Conservation (phyloP, 2,329 filamentous ascomycete genomes). For the Coniochaeta pulveracea region DNA sequence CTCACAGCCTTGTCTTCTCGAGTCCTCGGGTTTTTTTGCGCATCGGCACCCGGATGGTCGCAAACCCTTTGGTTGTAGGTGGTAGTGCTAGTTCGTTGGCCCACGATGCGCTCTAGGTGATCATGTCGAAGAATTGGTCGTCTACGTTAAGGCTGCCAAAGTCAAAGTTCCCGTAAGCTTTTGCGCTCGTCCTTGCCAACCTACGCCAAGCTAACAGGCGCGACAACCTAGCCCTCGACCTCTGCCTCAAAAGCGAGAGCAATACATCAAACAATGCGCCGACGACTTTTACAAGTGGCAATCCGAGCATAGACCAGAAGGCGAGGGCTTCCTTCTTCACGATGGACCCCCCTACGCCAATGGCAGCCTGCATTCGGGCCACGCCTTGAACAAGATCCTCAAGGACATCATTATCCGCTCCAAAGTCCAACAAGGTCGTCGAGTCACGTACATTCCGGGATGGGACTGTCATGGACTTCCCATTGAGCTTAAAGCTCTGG, state of each 20-base stretch:
- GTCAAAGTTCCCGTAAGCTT: constrained; percentile 56
- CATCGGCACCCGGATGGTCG: no score
- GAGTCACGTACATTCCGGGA: constrained; percentile 74
- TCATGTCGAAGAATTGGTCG: constrained; percentile 53
- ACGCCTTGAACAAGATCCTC: constrained; percentile 92
- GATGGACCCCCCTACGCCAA: constrained; percentile 98
- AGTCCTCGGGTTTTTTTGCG: no score
- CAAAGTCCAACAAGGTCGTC: constrained; percentile 65
- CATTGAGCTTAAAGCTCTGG: constrained; percentile 91
- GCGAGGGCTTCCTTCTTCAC: constrained; percentile 67
- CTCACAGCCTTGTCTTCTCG: constrained; percentile 1
- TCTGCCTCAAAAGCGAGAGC: constrained; percentile 32
- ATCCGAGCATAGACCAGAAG: constrained; percentile 36
- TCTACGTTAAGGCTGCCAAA: constrained; percentile 66
- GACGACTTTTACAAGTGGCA: constrained; percentile 91
- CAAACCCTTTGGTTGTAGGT: no score
- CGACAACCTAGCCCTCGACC: constrained; percentile 35
- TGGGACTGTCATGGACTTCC: constrained; percentile 98
- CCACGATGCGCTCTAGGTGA: constrained; percentile 13
- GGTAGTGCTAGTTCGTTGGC: no score
- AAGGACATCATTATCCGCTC: constrained; percentile 87
- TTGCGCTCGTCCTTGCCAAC: constrained; percentile 2
- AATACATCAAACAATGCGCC: constrained; percentile 65
- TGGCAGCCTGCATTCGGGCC: constrained; percentile 79
- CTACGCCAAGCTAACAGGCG: no score